Evolutionary conservation across 2,329 filamentous ascomycete species (phyloP).

Genomic region (Stenocarpella maydis): DNA sequence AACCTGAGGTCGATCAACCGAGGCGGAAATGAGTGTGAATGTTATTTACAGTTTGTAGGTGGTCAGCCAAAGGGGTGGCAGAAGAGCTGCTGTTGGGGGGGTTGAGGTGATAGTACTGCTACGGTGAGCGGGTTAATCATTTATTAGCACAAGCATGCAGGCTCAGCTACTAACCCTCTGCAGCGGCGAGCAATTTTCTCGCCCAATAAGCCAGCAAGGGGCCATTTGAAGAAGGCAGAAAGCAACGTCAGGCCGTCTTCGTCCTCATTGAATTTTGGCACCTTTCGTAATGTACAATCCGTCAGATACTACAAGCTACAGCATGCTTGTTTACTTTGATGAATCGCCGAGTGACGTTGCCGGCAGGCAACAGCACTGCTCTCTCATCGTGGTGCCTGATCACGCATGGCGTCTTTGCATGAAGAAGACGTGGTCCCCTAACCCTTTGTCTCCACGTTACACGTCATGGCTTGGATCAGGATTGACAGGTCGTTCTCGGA

Average conservation of each 20-base stretch:
- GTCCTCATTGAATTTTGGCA: neutral
- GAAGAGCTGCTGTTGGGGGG: neutral
- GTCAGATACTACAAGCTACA: too few relatives aligned
- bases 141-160: conserved; percentile 21
- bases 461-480: conserved; percentile 16
- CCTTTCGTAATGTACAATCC: neutral
- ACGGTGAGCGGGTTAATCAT: conserved; percentile 18
- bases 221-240: neutral
- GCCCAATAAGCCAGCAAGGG: neutral
- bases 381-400: neutral
- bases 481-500: conserved; percentile 6
- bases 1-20: neutral
- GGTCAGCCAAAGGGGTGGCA: neutral
- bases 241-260: neutral
- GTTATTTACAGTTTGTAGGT: neutral
- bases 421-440: conserved; percentile 1
- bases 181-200: conserved; percentile 1
- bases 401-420: neutral
- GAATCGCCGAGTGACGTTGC: neutral
- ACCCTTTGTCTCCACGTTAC: conserved; percentile 20
- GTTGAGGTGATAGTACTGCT: conserved; percentile 10
- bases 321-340: conserved; percentile 15
- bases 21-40: neutral
- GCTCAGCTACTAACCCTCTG: conserved; percentile 9
- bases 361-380: conserved; percentile 19